phyloP scores from a whole-genome alignment of 163 green algal genomes.

The Trebouxiophyceae sp. region DNA sequence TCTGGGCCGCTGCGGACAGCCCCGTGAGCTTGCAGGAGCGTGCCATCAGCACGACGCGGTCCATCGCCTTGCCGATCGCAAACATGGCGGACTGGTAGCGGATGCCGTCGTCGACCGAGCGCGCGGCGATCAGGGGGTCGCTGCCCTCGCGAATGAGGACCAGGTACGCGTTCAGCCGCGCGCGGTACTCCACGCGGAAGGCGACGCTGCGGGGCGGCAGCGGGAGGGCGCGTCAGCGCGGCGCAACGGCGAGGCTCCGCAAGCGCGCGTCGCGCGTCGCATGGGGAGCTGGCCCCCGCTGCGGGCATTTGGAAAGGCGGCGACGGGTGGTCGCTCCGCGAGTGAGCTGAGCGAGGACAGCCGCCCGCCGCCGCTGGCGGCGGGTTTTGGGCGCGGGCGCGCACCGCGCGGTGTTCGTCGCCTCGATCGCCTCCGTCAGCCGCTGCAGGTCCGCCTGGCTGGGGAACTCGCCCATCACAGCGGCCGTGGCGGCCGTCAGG shows the following conservation, averaged over 20 bases:
- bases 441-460: neutral
- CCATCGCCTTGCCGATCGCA: slow-evolving; percentile 7
- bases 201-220: too few relatives aligned
- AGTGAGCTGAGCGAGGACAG: too few relatives aligned
- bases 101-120: slow-evolving; percentile 14
- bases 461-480: neutral
- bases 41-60: slow-evolving; percentile 5
- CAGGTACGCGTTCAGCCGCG: neutral
- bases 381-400: too few relatives aligned
- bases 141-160: neutral
- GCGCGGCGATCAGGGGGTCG: neutral
- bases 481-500: neutral
- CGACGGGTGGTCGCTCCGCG: too few relatives aligned
- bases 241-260: too few relatives aligned
- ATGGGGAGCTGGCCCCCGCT: too few relatives aligned
- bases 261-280: too few relatives aligned
- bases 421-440: neutral
- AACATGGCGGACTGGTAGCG: slow-evolving; percentile 11
- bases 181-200: slow-evolving; percentile 4
- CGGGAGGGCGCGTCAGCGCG: too few relatives aligned
- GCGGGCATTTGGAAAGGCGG: too few relatives aligned
- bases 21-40: too few relatives aligned
- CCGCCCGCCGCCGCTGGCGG: too few relatives aligned
- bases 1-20: neutral
- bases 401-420: too few relatives aligned